Percentiles rank a stretch among this genome's conserved stretches.
phyloP scores from a whole-genome alignment of 805 yeast species.

The Cyberlindnera suaveolens region DNA sequence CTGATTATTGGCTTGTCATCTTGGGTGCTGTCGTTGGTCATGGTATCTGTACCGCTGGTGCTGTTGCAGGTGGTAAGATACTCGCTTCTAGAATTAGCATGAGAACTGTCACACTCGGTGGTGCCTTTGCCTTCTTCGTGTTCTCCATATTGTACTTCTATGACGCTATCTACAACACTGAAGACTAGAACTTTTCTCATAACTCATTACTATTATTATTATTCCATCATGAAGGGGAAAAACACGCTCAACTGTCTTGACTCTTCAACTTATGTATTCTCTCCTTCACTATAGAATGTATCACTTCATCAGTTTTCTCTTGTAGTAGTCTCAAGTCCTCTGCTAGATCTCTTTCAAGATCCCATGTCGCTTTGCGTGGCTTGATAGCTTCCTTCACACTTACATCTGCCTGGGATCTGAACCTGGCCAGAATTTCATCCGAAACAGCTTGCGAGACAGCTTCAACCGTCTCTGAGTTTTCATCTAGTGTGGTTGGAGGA shows the following conservation, averaged over 20 bases:
- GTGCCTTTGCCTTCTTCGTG: constrained; percentile 78
- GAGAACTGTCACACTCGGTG: constrained; percentile 88
- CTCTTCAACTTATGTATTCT: constrained; percentile 15
- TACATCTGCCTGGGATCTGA: constrained; percentile 9
- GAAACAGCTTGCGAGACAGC: constrained; percentile 27
- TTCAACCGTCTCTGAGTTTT: constrained; percentile 31
- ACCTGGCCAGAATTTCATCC: constrained; percentile 22
- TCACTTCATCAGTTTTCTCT: constrained; percentile 36
- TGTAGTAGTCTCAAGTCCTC: constrained; percentile 33
- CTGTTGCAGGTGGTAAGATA: constrained; percentile 90
- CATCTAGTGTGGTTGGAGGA: constrained; percentile 22
- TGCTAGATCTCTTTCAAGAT: constrained; percentile 33
- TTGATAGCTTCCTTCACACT: constrained; percentile 3
- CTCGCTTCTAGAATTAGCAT: constrained; percentile 85
- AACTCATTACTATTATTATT: background rate
- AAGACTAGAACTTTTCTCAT: background rate
- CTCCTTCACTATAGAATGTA: constrained; percentile 33
- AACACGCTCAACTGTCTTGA: background rate
- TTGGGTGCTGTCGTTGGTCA: constrained; percentile 90
- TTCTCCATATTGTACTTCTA: constrained; percentile 77
- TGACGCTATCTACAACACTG: constrained; percentile 40
- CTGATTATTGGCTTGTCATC: constrained; percentile 84
- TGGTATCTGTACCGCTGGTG: constrained; percentile 77
- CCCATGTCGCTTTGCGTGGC: constrained; percentile 25
- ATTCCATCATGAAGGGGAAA: too few relatives aligned